Evolutionary conservation across 1,284 basidiomycete genomes (phyloP).

Genomic region (Chalciporus piperatoides): DNA sequence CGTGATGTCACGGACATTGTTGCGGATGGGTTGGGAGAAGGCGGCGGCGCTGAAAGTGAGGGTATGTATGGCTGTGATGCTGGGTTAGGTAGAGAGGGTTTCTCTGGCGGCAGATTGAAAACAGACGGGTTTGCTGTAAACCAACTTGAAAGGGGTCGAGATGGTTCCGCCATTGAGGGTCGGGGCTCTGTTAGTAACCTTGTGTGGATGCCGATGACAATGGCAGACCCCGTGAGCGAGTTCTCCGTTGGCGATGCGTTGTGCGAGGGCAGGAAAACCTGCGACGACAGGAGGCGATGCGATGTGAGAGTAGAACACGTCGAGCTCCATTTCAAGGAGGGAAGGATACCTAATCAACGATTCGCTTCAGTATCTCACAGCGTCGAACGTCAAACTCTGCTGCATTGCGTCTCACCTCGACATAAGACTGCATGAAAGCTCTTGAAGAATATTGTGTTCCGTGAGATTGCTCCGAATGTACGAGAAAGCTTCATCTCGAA

Average conservation of each 20-base stretch:
- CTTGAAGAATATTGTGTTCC: slow-evolving; percentile 25
- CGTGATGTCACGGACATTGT: too few species aligned
- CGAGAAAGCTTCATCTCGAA: slow-evolving; percentile 21
- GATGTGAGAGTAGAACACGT: slow-evolving; percentile 23
- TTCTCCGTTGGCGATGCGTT: slow-evolving; percentile 21
- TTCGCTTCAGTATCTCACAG: neutral
- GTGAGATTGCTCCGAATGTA: slow-evolving; percentile 20
- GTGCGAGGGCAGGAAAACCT: slow-evolving; percentile 12
- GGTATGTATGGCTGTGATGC: too few species aligned
- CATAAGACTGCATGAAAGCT: slow-evolving; percentile 19
- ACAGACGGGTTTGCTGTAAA: too few species aligned
- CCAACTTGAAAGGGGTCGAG: too few species aligned
- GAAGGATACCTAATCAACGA: slow-evolving; percentile 14
- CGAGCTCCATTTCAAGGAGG: slow-evolving; percentile 27
- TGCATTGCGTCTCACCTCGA: slow-evolving; percentile 17
- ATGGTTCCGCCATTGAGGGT: neutral
- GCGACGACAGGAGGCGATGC: slow-evolving; percentile 14
- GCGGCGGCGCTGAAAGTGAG: too few species aligned
- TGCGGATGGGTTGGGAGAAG: too few species aligned
- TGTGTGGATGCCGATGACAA: slow-evolving; percentile 22
- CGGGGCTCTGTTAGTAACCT: slow-evolving; percentile 19
- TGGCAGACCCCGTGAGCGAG: slow-evolving; percentile 25
- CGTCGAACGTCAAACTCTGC: neutral
- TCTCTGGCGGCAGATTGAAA: too few species aligned
- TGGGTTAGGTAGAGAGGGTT: too few species aligned